These are phyloP conservation scores for Herpotrichia juniperi DNA, from an alignment of 2,329 filamentous ascomycete species.

Conservation along the genomic window DNA sequence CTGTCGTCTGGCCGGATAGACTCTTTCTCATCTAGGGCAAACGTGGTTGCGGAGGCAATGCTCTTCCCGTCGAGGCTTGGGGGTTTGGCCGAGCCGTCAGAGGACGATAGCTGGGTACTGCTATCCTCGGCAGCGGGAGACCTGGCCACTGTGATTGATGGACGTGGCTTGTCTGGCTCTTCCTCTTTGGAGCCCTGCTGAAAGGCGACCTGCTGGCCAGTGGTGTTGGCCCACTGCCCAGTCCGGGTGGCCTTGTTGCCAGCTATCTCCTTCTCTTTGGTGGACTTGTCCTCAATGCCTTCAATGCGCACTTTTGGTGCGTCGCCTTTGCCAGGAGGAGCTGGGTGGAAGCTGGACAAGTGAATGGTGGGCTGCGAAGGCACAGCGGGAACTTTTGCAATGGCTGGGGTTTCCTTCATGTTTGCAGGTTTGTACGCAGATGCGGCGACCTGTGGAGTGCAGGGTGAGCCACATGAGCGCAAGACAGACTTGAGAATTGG, in stretches of 20 bases:
- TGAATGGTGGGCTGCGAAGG: constrained; percentile 27
- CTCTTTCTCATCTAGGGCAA: constrained; percentile 96
- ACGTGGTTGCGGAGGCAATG: constrained; percentile 90
- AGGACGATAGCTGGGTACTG: constrained; percentile 56
- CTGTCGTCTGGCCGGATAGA: constrained; percentile 94
- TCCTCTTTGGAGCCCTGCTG: constrained; percentile 55
- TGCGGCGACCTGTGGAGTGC: constrained; percentile 46
- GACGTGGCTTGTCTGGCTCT: constrained; percentile 30
- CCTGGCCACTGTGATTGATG: constrained; percentile 36
- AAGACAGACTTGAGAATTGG: constrained; percentile 12
- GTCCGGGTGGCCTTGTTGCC: constrained; percentile 27
- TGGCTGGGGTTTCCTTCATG: constrained; percentile 29
- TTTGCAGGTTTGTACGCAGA: constrained; percentile 43
- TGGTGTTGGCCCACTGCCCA: constrained; percentile 29
- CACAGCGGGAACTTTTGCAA: constrained; percentile 32
- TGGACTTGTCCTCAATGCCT: constrained; percentile 16
- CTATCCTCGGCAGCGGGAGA: constrained; percentile 49
- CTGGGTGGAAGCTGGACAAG: constrained; percentile 24
- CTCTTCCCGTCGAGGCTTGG: constrained; percentile 93
- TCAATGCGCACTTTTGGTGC: constrained; percentile 20
- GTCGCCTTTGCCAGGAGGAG: constrained; percentile 23
- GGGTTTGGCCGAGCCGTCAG: constrained; percentile 75
- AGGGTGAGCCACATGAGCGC: constrained; percentile 6
- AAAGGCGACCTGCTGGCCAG: constrained; percentile 24
- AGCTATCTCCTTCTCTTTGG: constrained; percentile 23